Base-by-base conservation (phyloP, 1,284 basidiomycete species). In the Cystobasidium sp. region DNA sequence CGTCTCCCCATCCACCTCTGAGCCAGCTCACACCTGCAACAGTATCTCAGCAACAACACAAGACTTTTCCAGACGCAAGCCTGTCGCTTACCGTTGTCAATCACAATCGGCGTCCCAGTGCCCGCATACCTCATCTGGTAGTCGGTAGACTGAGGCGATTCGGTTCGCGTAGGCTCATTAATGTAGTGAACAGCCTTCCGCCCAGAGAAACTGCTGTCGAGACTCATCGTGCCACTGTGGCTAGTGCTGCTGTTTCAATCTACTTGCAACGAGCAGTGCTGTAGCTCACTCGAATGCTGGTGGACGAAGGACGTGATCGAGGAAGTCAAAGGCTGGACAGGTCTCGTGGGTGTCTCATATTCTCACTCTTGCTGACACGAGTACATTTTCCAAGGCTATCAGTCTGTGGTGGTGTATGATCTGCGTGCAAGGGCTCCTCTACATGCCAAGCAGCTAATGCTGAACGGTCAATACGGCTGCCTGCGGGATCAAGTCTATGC, bases 1-100 rank as follows among this genome's bases (percentile, higher is more conserved):
- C 81, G 5, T 80, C 81, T 3, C 84, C 84, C 82, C 93, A 99
- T n/a, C 95, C 96, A 79, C 93, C 97, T 55, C 94, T 89, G 72
- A 98, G 85, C 72, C 86, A 89, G 47, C 90, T 91, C 6, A 93
- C 89, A 74, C 95, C 85, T 85, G 74, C 24, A 39, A 44, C 18
- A 3, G 24, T 3, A 41, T 31, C 31, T 31, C 31, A 31, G 31
- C 31, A 31, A 31, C 31, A 31, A 5, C 2, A 31, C 31, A 5
- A 49, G 46, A 6, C 10, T 3, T 55, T n/a, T 3, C n/a, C 16
- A 20, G 51, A 6, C 20, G 43, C 14, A 22, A 46, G 31, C 71
- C 62, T 61, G 62, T 46, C 41, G 78, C 81, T 76, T 65, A 83
- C 86, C 96, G 82, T 97, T 95, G 86, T 97, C 95, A 78, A 97